Evolutionary conservation across 2,329 filamentous ascomycete species (phyloP).

Genomic region (Lomentospora prolificans): DNA sequence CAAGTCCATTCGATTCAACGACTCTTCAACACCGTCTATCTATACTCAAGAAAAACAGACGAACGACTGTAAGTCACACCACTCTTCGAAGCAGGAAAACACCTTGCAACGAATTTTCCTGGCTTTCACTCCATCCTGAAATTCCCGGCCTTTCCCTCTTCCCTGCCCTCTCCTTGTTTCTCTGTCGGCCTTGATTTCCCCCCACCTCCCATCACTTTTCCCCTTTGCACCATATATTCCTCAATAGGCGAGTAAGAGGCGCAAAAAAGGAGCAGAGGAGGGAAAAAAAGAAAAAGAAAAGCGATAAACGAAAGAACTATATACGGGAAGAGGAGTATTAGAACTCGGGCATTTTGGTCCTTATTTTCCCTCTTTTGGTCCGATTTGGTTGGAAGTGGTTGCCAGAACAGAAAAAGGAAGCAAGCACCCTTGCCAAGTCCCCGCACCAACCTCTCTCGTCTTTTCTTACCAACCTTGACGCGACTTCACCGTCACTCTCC

Average conservation of each 20-base stretch:
- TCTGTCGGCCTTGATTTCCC: neutral
- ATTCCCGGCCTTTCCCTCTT: neutral
- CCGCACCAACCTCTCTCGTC: neutral
- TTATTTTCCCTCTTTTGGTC: neutral
- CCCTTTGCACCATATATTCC: neutral
- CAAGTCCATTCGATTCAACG: neutral
- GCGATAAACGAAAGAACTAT: neutral
- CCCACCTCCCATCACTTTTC: too few species aligned
- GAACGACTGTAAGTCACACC: neutral
- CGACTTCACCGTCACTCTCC: neutral
- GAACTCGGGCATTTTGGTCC: neutral
- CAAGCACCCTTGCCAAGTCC: constrained; percentile 1
- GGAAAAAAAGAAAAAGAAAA: neutral
- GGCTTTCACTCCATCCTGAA: neutral
- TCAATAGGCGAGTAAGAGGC: neutral
- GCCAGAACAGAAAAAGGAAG: neutral
- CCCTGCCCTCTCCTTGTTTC: neutral
- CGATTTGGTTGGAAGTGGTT: neutral
- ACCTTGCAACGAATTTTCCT: neutral
- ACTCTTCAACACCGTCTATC: too few species aligned
- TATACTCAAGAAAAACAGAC: neutral
- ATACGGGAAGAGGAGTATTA: neutral
- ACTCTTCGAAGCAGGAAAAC: neutral
- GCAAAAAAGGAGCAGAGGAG: neutral
- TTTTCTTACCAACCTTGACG: neutral